These are phyloP conservation scores for Pyricularia sp. DNA, from an alignment of 2,329 filamentous ascomycete species.

Conservation along the genomic window DNA sequence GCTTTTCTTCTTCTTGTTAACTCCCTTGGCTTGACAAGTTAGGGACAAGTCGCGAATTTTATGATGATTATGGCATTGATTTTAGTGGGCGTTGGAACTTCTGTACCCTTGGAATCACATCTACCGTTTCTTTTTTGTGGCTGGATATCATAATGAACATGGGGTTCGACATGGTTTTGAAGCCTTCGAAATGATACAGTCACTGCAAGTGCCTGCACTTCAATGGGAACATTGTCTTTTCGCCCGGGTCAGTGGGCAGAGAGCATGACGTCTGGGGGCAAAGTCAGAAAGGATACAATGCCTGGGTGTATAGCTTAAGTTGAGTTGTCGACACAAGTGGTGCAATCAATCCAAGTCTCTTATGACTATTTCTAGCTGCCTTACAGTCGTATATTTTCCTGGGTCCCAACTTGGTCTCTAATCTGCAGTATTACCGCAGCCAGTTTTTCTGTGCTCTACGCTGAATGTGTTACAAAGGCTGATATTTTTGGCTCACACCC, in stretches of 20 bases:
- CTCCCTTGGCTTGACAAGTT: neutral
- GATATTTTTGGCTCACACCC: neutral
- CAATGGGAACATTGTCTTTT: neutral
- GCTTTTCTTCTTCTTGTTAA: neutral
- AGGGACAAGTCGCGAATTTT: neutral
- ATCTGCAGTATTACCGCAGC: neutral
- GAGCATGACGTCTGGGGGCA: neutral
- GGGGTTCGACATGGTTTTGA: neutral
- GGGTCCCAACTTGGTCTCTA: neutral
- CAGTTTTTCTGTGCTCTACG: neutral
- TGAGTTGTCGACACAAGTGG: neutral
- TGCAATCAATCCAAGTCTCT: neutral
- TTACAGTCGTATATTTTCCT: neutral
- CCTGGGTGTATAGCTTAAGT: neutral
- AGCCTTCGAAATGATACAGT: neutral
- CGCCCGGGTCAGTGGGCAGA: neutral
- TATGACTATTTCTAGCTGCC: neutral
- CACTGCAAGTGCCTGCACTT: neutral
- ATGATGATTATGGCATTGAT: neutral
- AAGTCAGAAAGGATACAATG: neutral
- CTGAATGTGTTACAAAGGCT: neutral
- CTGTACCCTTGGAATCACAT: neutral
- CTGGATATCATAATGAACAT: neutral
- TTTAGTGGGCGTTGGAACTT: neutral
- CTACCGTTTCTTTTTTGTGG: neutral